Base-by-base conservation (phyloP, 2,329 filamentous ascomycete species). In the Arthroderma sp. region DNA sequence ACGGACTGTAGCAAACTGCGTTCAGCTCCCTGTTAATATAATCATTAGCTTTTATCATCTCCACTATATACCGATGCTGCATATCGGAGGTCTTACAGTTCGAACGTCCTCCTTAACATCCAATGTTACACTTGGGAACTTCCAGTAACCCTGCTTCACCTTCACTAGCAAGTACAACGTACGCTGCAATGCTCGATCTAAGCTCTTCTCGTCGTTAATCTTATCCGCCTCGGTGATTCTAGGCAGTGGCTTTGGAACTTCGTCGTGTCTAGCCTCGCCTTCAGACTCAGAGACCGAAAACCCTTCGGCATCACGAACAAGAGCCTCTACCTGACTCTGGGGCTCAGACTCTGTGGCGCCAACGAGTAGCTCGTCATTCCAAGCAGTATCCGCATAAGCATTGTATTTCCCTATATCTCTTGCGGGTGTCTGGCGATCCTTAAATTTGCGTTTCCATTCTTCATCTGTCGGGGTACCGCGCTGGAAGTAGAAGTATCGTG, bases 401-500 rank as follows among this genome's bases (percentile, higher is more conserved):
- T 86, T 83, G 77, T 95, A 96, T 55, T 81, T 77, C 59, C 91
- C 91, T 62, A 96, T 83, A 71, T 97, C 91, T 68, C 88, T 83
- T 51, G 88, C 86, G 5, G 89, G 81, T 6, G 87, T 86, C 66
- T 84, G 80, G 55, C 91, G 85, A 69, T 88, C 85, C 64, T 79
- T 78, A 61, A 88, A 81, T 74, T 95, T 94, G 68, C 88, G 80
- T 71, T 91, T 88, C 88, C 90, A 97, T 75, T 96, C 91, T 54
- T 89, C 77, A 63, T 91, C 87, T 7, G 83, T 79, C 1, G 90
- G 85, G 9, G 91, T 95, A 68, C 88, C 88, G 64, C 84, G 84
- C 77, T 95, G 95, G 81, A 91, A 95, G 80, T 95, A 98, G 75
- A 97, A 93, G 70, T 87, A 87, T 63, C 87, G 83, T 58, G 87